Base-by-base conservation (phyloP, 2,329 filamentous ascomycete species). In the Tricladium varicosporioides region DNA sequence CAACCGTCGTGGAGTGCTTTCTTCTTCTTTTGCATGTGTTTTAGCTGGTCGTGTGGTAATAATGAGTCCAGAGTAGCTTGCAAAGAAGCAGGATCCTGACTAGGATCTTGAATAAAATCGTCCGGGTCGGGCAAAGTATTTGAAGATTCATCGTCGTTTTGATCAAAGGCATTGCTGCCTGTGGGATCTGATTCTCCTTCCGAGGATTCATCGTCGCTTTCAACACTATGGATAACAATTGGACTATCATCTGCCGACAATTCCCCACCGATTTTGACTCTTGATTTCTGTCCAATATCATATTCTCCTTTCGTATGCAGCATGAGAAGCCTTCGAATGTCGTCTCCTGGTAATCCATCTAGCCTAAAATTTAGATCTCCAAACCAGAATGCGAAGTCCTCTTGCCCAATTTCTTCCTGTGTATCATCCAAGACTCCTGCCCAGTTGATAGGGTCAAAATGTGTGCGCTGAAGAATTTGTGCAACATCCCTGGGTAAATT, bases 331-430 rank as follows among this genome's bases (percentile, higher is more conserved):
- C 89, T 84, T 32, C 93, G 83, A 48, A 99, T 94, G 70, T 99
- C 94, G 40, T 94, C 89, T 0, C 92, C 92, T 0, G 93, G 90
- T 49, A 97, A 82, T 46, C 88, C 90, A 51, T 95, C 91, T 0
- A 99, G 80, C 32, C 94, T 85, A 69, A 97, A 99, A 71, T 99
- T 99, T 44, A 99, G 79, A 71, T 99, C 94, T 5, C 94, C 94
- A 68, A 96, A 90, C 91, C 93, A 97, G 68, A 99, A 97, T 0
- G 87, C 85, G 74, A 97, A 92, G 69, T 99, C 94, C 63, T 96
- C 93, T 42, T 95, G 89, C 1, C 91, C 92, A 62, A 99, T 87
- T 36, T 78, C 82, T 51, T 89, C 85, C 0, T 80, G 76, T 18
- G 87, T 83, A n/a, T 86, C 84, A 40, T 85, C 79, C 1, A 82